phyloP scores from a whole-genome alignment of 352 stramenopile species.

The Pythium aquatile region DNA sequence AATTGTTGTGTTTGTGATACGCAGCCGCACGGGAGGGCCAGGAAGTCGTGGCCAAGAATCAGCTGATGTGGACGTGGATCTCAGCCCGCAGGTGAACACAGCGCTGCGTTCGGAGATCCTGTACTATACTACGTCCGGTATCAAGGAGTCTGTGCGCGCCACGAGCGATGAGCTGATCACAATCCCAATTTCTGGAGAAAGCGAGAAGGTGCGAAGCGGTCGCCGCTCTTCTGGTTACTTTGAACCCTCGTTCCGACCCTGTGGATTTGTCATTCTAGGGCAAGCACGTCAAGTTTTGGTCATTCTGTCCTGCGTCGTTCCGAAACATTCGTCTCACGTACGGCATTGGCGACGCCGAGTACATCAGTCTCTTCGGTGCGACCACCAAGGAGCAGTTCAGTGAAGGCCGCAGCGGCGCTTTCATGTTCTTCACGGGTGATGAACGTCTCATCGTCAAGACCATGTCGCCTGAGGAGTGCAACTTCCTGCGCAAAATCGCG shows the following conservation, averaged over 20 bases:
- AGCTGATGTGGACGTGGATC: constrained; percentile 78
- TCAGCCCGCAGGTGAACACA: constrained; percentile 88
- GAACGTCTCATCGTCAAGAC: constrained; percentile 90
- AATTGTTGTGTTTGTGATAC: background rate
- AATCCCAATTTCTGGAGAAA: constrained; percentile 79
- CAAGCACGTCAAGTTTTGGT: constrained; percentile 88
- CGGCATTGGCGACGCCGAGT: constrained; percentile 80
- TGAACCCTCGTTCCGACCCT: background rate
- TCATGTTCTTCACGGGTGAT: constrained; percentile 92
- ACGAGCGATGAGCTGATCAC: constrained; percentile 72
- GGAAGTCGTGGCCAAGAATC: constrained; percentile 55
- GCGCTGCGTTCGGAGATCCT: constrained; percentile 86
- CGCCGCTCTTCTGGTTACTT: background rate
- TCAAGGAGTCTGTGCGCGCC: constrained; percentile 82
- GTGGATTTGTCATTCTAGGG: constrained; percentile 28
- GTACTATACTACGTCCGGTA: constrained; percentile 89
- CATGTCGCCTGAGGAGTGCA: constrained; percentile 85
- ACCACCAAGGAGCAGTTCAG: constrained; percentile 89
- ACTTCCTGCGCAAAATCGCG: constrained; percentile 85
- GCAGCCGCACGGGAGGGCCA: constrained; percentile 34
- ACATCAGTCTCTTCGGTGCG: constrained; percentile 80
- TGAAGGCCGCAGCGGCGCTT: constrained; percentile 85
- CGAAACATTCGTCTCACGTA: constrained; percentile 80
- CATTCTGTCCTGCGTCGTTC: constrained; percentile 83
- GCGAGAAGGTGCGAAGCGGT: constrained; percentile 43